Base-by-base conservation (phyloP, 352 stramenopile genomes). In the Globisporangium emineosum region DNA sequence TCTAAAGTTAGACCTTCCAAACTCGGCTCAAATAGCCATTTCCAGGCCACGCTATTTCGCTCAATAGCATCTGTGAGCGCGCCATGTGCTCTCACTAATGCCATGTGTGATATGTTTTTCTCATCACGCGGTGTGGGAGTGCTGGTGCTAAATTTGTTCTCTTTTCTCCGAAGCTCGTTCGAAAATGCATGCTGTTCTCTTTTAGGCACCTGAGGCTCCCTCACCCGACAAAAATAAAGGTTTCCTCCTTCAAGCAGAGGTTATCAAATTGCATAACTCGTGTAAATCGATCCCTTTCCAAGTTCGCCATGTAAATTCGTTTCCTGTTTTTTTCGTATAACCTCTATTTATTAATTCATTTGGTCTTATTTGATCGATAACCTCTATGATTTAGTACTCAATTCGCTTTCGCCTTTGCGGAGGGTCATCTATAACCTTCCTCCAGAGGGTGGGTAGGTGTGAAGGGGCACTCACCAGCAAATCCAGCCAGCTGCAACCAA, bases 141-240 rank as follows among this genome's bases (percentile, higher is more conserved):
- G n/a, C 7, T 29, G 45, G 12, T 54, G 47, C 47, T 54, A 54
- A 54, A 54, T 33, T n/a, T 54, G 47, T 54, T 54, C 47, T 54
- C 47, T 54, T 54, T 54, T 54, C n/a, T 54, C 3, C 47, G 3
- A 54, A 33, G 12, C n/a, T 53, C 23, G 47, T 33, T 54, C 6
- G 12, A 19, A 54, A 27, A 54, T 54, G 25, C 47, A 32, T 32
- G 3, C n/a, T 53, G 21, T 53, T 9, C 15, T 53, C 10, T 30
- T 53, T 43, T 19, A 43, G 37, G 37, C 37, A n/a, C 19, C 37
- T 43, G 37, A 43, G 37, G 37, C 15, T 45, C 40, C 5, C 40
- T 45, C 40, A 45, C 15, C 40, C 5, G 40, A 45, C 40, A 45
- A 45, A 45, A 33, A 33, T 54, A 17, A 21, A 30, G 13, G 2